Evolutionary conservation across 1,139 yeast genomes (phyloP).

Genomic region (Pichia sp.): DNA sequence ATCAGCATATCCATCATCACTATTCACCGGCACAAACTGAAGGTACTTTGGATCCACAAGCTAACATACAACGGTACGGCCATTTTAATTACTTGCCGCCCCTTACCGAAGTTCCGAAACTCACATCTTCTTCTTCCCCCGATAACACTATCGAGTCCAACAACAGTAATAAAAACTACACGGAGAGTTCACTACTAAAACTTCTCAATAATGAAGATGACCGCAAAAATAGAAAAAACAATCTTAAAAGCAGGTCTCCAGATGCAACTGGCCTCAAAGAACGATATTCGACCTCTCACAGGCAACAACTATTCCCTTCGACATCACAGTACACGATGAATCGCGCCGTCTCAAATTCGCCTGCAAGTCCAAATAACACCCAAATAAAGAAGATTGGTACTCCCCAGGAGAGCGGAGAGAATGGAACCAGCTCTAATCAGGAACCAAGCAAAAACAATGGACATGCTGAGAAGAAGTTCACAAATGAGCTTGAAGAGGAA

Average conservation of each 20-base stretch:
- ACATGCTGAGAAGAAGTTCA: constrained; percentile 5
- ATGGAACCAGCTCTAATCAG: background rate
- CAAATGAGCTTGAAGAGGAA: constrained; percentile 38
- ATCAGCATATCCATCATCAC: constrained; percentile 79
- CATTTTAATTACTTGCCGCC: constrained; percentile 74
- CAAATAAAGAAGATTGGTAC: background rate
- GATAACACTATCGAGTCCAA: constrained; percentile 23
- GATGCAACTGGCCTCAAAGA: constrained; percentile 5
- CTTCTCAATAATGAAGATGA: constrained; percentile 30
- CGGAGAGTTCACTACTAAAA: constrained; percentile 37
- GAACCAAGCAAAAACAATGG: background rate
- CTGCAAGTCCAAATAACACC: background rate
- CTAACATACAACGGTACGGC: constrained; percentile 50
- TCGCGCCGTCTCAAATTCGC: background rate
- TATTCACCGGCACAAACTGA: constrained; percentile 37
- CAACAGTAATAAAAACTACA: constrained; percentile 21
- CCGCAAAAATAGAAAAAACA: background rate
- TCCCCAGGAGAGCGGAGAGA: background rate
- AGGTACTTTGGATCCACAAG: constrained; percentile 41
- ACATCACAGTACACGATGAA: constrained; percentile 4
- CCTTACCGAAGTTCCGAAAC: constrained; percentile 60
- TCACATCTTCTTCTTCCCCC: constrained; percentile 49
- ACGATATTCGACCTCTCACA: constrained; percentile 7
- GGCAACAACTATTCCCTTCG: constrained; percentile 15
- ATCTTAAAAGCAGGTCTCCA: background rate